Evolutionary conservation across 73 alveolate species (phyloP).

Genomic region (Paraurostyla sp.): DNA sequence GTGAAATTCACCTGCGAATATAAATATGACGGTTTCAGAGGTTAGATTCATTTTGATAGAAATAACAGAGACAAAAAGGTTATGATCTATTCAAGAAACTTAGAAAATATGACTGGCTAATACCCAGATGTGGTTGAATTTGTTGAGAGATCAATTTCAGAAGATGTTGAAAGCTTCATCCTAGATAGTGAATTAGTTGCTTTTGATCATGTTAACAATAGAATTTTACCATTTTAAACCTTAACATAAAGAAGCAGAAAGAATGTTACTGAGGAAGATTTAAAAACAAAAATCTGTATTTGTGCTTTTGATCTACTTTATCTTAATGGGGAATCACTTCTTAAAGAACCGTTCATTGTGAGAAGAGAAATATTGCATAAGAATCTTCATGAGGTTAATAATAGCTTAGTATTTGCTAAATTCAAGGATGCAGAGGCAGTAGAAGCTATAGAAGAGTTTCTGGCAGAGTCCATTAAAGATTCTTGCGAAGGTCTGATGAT

Average conservation of each 20-base stretch:
- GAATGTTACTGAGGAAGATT: constrained; percentile 94
- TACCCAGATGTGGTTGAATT: constrained; percentile 99
- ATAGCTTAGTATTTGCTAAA: constrained; percentile 89
- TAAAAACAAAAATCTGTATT: constrained; percentile 88
- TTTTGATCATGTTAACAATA: constrained; percentile 91
- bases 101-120: constrained; percentile 98
- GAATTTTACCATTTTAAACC: constrained; percentile 97
- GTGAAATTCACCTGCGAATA: constrained; percentile 98
- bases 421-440: constrained; percentile 88
- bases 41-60: constrained; percentile 94
- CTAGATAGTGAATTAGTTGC: constrained; percentile 99
- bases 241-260: constrained; percentile 95
- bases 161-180: constrained; percentile 90
- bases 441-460: constrained; percentile 96
- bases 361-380: constrained; percentile 81
- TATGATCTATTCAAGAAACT: constrained; percentile 94
- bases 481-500: constrained; percentile 99
- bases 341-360: constrained; percentile 83
- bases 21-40: constrained; percentile 99
- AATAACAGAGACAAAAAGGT: constrained; percentile 72
- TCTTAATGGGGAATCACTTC: constrained; percentile 87
- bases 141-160: constrained; percentile 73
- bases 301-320: constrained; percentile 93
- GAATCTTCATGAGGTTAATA: constrained; percentile 70
- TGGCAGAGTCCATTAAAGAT: constrained; percentile 88